Evolutionary conservation across 306 rosid genomes (phyloP).

Genomic region (Elaeagnus macrophylla): DNA sequence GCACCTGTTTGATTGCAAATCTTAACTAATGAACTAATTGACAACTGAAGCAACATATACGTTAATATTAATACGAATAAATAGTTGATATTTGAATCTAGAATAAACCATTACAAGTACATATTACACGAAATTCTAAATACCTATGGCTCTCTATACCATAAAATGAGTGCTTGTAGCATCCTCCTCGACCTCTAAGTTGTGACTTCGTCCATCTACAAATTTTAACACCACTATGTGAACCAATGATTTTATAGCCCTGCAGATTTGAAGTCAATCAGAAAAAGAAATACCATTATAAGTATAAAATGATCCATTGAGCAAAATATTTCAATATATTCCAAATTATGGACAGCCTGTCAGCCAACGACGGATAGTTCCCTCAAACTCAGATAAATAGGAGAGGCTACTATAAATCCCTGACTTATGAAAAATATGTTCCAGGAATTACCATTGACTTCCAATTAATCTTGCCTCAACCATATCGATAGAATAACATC

Average conservation of each 20-base stretch:
- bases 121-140: conserved; percentile 1
- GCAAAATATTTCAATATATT: background rate
- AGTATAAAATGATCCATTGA: background rate
- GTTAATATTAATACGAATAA: too few species aligned
- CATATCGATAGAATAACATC: too few species aligned
- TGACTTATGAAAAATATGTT: too few species aligned
- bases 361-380: background rate
- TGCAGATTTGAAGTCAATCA: conserved; percentile 32
- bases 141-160: conserved; percentile 99
- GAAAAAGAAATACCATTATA: conserved; percentile 9
- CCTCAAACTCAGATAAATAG: too few species aligned
- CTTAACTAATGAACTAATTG: conserved; percentile 3
- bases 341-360: background rate
- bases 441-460: too few species aligned
- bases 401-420: too few species aligned
- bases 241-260: conserved; percentile 89
- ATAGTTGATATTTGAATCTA: too few species aligned
- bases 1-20: conserved; percentile 57
- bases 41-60: conserved; percentile 8
- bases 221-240: conserved; percentile 93
- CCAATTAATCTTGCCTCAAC: too few species aligned
- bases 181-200: conserved; percentile 97
- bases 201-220: conserved; percentile 99
- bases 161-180: conserved; percentile 98
- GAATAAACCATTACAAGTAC: too few species aligned